Evolutionary conservation across 345 rosid genomes (phyloP).

Genomic region (Acer negundo): DNA sequence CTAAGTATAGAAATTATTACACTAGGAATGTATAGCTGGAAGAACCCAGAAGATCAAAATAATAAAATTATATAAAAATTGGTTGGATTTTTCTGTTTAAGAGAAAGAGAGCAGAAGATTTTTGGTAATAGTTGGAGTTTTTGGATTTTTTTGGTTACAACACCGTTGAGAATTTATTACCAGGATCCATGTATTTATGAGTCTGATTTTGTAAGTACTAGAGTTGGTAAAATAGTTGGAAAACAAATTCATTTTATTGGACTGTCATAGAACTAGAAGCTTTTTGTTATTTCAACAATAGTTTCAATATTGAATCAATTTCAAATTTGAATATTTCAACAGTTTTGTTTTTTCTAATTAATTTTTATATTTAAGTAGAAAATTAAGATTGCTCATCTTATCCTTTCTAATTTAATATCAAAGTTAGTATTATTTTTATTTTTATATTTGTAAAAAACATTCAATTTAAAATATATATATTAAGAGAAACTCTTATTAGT

Average conservation of each 20-base stretch:
- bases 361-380: too few species aligned
- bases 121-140: constrained; percentile 13
- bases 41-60: not conserved
- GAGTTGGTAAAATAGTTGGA: not conserved
- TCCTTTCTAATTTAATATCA: too few species aligned
- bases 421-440: too few species aligned
- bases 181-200: not conserved
- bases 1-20: constrained; percentile 5
- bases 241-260: not conserved
- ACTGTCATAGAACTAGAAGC: not conserved
- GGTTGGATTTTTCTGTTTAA: not conserved
- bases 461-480: too few species aligned
- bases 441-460: too few species aligned
- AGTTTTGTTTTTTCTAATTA: too few species aligned
- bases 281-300: not conserved
- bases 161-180: not conserved
- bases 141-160: not conserved
- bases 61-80: too few species aligned
- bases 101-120: not conserved
- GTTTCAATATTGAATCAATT: not conserved
- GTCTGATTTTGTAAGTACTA: not conserved
- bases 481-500: too few species aligned
- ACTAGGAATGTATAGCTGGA: constrained; percentile 13
- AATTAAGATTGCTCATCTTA: too few species aligned
- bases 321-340: not conserved